Conservation (phyloP, 352 stramenopile genomes). For the Globisporangium spinosum region DNA sequence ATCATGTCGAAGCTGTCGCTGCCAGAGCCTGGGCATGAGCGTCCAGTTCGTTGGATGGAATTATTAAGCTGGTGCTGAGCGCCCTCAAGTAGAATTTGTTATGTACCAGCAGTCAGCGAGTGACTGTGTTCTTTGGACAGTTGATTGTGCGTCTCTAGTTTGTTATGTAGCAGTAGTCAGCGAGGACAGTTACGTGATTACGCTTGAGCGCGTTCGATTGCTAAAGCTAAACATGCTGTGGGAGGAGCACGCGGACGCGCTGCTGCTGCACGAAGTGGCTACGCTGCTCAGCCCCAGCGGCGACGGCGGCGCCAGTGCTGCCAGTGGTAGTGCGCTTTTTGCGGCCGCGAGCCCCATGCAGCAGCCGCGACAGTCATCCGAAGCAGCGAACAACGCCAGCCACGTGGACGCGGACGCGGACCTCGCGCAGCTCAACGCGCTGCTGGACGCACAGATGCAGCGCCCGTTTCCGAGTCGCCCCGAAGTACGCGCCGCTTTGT, state of each 20-base stretch:
- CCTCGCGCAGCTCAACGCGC: slow-evolving; percentile 8
- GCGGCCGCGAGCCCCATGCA: background rate
- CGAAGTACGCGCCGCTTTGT: background rate
- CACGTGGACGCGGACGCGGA: slow-evolving; percentile 10
- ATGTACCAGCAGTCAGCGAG: too few species aligned
- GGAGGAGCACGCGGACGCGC: background rate
- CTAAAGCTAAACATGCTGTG: background rate
- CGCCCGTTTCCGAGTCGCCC: too few species aligned
- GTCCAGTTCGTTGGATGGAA: background rate
- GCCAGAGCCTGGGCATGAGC: too few species aligned
- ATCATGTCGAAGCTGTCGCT: background rate
- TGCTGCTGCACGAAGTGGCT: slow-evolving; percentile 11
- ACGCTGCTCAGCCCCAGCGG: slow-evolving; percentile 5
- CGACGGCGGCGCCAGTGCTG: background rate
- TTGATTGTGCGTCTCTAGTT: too few species aligned
- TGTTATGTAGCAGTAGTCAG: background rate
- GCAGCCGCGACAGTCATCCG: background rate
- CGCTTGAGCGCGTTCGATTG: background rate
- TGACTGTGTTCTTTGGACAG: too few species aligned
- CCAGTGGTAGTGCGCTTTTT: background rate
- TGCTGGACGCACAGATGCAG: slow-evolving; percentile 2
- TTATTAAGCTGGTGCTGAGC: background rate
- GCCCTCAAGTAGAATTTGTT: too few species aligned
- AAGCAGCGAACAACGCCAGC: background rate
- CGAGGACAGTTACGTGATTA: background rate